A percentile compares a stretch with the other conserved stretches of the same genome.
Conservation (phyloP, 306 rosid species). For the Glycine tomentella region DNA sequence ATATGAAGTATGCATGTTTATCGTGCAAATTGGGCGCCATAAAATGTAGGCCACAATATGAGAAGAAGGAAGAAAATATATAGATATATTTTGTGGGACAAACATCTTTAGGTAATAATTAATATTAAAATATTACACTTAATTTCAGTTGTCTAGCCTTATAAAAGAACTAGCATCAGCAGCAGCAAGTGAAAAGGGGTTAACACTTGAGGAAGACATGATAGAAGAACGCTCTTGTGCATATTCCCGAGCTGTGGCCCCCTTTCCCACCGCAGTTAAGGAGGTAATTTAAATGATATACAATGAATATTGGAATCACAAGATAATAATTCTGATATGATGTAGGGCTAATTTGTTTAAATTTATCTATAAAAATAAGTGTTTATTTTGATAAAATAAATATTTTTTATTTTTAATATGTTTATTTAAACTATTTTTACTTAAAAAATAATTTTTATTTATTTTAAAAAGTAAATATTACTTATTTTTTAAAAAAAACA, state of each 20-base stretch:
- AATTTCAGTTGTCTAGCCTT: conserved; percentile 78
- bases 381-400: conserved; percentile 28
- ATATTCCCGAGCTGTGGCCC: conserved; percentile 83
- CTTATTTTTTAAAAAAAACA: no score
- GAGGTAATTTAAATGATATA: conserved; percentile 66
- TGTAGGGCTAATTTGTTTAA: no score
- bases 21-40: not conserved
- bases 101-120: not conserved
- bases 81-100: no score
- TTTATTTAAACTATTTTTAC: no score
- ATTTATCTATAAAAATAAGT: not conserved
- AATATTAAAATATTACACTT: not conserved
- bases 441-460: no score
- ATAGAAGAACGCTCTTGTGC: conserved; percentile 84
- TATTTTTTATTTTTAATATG: no score
- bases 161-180: conserved; percentile 78
- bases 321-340: not conserved
- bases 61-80: not conserved
- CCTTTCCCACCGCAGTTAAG: conserved; percentile 97
- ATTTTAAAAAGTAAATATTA: no score
- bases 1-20: not conserved
- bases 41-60: not conserved
- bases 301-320: not conserved
- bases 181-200: conserved; percentile 77
- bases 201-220: conserved; percentile 74